Evolutionary conservation across 1,284 basidiomycete species (phyloP), one percentile per base, ranked within the genome.

Genomic region (Sparassis latifolia): DNA sequence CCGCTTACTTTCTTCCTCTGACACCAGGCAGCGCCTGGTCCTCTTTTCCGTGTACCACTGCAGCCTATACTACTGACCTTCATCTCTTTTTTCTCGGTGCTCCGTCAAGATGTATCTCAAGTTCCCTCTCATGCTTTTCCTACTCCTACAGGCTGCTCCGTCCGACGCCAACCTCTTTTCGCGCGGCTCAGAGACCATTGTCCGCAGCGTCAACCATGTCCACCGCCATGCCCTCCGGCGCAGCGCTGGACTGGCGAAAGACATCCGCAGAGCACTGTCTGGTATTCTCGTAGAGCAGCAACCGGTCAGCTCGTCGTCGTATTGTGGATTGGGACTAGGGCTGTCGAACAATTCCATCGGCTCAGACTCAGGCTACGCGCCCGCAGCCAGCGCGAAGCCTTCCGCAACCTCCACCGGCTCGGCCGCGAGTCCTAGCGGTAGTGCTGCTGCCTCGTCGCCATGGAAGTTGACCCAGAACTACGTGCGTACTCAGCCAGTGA

Each of bases 201-300:
- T 55, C 33, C 60, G 60, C 20, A 58, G 59, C 40, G 57, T 63
- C 9, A 58, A 58, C 44, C 65, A 63, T 31, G 67, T 68, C 10
- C 77, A 78, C 63, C 68, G 63, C 43, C 66, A 66, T 38, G 77
- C 76, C 27, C 62, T 75, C 44, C 69, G 67, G 45, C 73, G 69
- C 53, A 86, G 83, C 39, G 75, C 77, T 39, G 74, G 68, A 48
- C 70, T 89, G 32, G 86, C 86, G 9, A 72, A 72, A 53, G 86
- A 89, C 63, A 72, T 89, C 47, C 82, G 86, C 12, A 59, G 80
- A 29, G 80, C 82, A 9, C 79, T 89, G 58, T 66, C 73, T 37
- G 60, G 60, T 30, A 72, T 76, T 38, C 66, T 82, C 27, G 54
- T 60, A 28, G 51, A 55, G 30, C 55, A 59, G 56, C 52, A 20